Base-by-base conservation (phyloP, 208 protist species). In the Acanthamoeba rhysodes region DNA sequence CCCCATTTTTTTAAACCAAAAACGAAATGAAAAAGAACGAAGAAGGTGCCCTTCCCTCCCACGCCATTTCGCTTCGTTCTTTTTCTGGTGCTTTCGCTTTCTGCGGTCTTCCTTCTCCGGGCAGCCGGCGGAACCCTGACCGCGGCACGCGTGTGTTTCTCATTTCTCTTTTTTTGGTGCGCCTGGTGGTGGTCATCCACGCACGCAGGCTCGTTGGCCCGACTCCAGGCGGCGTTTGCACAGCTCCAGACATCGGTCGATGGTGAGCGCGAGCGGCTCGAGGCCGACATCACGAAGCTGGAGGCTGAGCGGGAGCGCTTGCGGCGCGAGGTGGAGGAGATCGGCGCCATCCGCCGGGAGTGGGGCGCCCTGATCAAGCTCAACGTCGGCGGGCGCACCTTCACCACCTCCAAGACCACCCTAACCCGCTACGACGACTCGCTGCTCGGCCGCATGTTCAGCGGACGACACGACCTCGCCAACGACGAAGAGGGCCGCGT, bases 361-460 rank as follows among this genome's bases (percentile, higher is more conserved):
- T 70, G 57, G 82, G 57, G 82, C 48, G 12, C 53, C 53, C 50
- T 59, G 82, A 48, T 90, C 53, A 59, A 48, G 82, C 82, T 90
- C 53, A 68, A 90, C 82, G 82, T 90, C 29, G 82, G 82, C 82
- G 82, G 82, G 9, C 48, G 57, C 53, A 90, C 82, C 22, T 95
- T 37, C 82, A 64, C 68, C 53, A 95, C 94, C 22, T 90, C 84
- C 32, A 45, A 55, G 8, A 64, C 66, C 64, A 93, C 94, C n/a
- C 48, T 95, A 1, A 85, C 74, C 6, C 45, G 45, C 20, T 90
- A 90, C 72, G 37, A 50, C 22, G 93, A 95, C 53, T 92, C 80
- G 5, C 57, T 90, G 59, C 72, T 95, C 8, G 93, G 74, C n/a
- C 59, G 53, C 27, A 95, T 95, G 93, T 95, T 95, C 53, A 76